Percentiles rank a stretch among this genome's conserved stretches.
Conservation (phyloP, 331 rosid genomes). For the Pyracantha coccinea region DNA sequence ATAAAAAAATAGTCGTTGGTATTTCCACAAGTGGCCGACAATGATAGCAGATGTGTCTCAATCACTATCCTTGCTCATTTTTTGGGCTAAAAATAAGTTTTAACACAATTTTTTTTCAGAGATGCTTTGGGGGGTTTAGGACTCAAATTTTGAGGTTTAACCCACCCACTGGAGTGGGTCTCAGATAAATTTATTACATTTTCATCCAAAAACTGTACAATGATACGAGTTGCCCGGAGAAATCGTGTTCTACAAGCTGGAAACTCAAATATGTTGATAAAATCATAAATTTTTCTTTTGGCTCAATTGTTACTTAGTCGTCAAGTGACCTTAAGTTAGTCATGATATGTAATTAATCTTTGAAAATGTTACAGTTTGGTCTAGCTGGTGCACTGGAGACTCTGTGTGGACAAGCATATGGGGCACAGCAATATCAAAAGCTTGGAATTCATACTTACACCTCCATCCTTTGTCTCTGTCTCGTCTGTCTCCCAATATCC, state of each 20-base stretch:
- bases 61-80: too few species aligned
- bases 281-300: background rate
- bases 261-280: background rate
- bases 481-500: slow-evolving; percentile 17
- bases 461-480: slow-evolving; percentile 11
- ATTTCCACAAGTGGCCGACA: too few species aligned
- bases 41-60: too few species aligned
- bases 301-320: background rate
- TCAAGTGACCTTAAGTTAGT: background rate
- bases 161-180: too few species aligned
- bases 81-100: too few species aligned
- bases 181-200: too few species aligned
- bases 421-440: background rate
- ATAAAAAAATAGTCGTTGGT: too few species aligned
- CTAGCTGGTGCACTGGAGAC: slow-evolving; percentile 15
- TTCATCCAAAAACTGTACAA: background rate
- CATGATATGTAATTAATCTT: background rate
- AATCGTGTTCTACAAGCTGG: background rate
- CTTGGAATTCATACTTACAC: slow-evolving; percentile 1
- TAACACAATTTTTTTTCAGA: too few species aligned
- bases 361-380: background rate
- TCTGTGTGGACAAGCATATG: background rate
- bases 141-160: too few species aligned
- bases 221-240: background rate
- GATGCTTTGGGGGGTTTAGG: too few species aligned